Conservation (phyloP, 345 rosid species). For the Eucalyptus sp. region DNA sequence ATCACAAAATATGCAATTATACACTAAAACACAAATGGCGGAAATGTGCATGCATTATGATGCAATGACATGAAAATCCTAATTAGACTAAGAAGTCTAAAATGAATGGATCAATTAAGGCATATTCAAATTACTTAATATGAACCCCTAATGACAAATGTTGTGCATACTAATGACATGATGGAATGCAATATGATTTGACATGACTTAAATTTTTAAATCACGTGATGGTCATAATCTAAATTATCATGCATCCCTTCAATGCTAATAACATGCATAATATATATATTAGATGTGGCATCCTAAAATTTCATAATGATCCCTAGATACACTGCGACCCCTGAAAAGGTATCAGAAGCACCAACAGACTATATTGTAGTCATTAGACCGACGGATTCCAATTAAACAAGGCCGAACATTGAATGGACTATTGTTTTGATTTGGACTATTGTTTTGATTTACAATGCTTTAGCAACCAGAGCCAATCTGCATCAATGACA, state of each 20-base stretch:
- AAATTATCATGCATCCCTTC: neutral
- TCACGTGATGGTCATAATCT: neutral
- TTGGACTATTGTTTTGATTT: too few species aligned
- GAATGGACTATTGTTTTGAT: too few species aligned
- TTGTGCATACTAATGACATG: neutral
- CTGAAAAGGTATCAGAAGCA: too few species aligned
- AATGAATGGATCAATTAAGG: neutral
- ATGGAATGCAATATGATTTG: neutral
- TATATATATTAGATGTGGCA: too few species aligned
- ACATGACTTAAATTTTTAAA: neutral
- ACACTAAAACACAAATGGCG: neutral
- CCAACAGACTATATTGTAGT: too few species aligned
- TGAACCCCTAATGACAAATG: neutral
- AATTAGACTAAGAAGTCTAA: neutral
- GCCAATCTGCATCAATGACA: too few species aligned
- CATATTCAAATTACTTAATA: neutral
- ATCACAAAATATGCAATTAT: too few species aligned
- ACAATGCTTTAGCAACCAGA: too few species aligned
- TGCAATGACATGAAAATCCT: neutral
- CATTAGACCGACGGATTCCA: too few species aligned
- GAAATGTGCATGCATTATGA: neutral
- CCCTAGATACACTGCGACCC: too few species aligned
- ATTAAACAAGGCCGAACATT: too few species aligned
- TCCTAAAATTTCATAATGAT: too few species aligned
- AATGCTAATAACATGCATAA: neutral